Conservation (phyloP, 768 basidiomycete species). For the Lactarius deliciosus region DNA sequence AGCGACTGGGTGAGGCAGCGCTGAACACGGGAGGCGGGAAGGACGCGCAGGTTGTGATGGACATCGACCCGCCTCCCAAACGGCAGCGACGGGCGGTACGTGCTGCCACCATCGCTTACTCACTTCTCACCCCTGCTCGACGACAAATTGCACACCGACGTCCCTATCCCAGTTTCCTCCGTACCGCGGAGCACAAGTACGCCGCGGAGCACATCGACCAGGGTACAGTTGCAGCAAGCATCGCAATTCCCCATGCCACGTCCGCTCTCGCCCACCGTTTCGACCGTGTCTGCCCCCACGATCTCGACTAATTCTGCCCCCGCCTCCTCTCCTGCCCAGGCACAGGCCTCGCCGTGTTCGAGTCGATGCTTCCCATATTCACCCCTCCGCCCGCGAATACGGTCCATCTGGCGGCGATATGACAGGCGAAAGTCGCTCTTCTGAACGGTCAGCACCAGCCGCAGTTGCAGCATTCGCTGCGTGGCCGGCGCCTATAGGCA, state of each 20-base stretch:
- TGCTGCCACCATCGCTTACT: background rate
- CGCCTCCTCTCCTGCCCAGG: background rate
- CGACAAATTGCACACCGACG: background rate
- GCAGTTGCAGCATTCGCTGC: background rate
- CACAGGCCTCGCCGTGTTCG: background rate
- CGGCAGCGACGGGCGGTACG: background rate
- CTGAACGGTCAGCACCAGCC: constrained; percentile 1
- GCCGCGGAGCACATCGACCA: background rate
- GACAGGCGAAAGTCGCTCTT: constrained; percentile 16
- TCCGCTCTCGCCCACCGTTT: background rate
- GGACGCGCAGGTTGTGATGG: background rate
- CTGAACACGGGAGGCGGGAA: background rate
- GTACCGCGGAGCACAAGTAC: background rate
- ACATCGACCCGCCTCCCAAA: constrained; percentile 15
- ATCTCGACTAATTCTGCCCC: background rate
- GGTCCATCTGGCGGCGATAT: constrained; percentile 7
- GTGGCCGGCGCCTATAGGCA: background rate
- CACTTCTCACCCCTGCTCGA: background rate
- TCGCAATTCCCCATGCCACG: background rate
- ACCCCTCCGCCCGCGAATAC: background rate
- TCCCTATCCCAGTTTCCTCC: background rate
- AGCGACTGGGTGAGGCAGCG: constrained; percentile 6
- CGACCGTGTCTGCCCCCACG: background rate
- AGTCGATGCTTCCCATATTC: background rate
- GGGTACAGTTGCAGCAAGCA: background rate